phyloP scores from a whole-genome alignment of 2,329 filamentous ascomycete genomes.

The Calonectria henricotiae region DNA sequence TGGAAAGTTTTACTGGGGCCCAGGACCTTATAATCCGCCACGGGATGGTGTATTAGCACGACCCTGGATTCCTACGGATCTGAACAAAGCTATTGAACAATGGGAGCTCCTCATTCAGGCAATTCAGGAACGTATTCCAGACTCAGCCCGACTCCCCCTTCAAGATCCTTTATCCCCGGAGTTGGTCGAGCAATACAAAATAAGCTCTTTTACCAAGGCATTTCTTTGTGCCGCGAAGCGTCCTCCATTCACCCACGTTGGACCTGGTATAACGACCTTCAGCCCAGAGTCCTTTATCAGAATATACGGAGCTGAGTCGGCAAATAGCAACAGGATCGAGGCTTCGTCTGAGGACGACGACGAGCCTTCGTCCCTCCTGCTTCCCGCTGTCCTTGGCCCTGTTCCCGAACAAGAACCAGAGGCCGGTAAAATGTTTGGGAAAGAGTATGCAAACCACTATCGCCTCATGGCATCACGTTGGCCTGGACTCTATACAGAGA shows the following conservation, averaged over 20 bases:
- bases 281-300: background rate
- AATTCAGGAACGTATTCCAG: background rate
- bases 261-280: background rate
- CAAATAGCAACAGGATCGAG: too few species aligned
- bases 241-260: background rate
- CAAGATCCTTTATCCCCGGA: background rate
- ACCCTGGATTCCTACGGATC: background rate
- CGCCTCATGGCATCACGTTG: background rate
- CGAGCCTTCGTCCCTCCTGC: background rate
- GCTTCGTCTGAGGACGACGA: background rate
- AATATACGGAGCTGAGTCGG: background rate
- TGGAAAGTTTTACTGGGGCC: conserved; percentile 1
- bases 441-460: background rate
- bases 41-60: background rate
- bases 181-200: background rate
- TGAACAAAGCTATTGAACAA: background rate
- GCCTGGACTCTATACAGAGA: background rate
- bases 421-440: background rate
- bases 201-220: conserved; percentile 2
- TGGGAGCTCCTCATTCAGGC: background rate
- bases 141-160: background rate
- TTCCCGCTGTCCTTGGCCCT: background rate
- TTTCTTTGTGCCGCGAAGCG: background rate
- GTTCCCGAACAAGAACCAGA: background rate
- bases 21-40: background rate